phyloP scores from a whole-genome alignment of 1,284 basidiomycete species.

The Pulveroboletus sp. region DNA sequence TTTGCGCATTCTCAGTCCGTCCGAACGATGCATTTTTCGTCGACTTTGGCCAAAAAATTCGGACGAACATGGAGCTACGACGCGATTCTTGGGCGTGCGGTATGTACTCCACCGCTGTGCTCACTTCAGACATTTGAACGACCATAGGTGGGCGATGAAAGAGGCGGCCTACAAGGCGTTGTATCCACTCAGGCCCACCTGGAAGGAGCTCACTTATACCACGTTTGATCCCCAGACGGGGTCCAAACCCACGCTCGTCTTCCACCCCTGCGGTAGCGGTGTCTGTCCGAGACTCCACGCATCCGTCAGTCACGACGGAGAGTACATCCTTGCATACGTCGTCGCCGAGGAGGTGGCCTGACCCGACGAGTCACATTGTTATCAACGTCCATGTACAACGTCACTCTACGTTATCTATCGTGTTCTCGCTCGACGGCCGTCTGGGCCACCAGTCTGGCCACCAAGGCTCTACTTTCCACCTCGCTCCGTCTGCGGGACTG shows the following conservation, averaged over 20 bases:
- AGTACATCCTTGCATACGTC: constrained; percentile 78
- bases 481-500: constrained; percentile 32
- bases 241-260: constrained; percentile 55
- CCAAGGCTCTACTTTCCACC: constrained; percentile 54
- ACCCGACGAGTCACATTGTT: neutral
- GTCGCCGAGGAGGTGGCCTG: constrained; percentile 50
- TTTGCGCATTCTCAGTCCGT: constrained; percentile 61
- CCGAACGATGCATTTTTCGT: constrained; percentile 51
- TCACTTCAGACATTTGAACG: neutral
- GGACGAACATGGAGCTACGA: constrained; percentile 7
- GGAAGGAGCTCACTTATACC: constrained; percentile 73
- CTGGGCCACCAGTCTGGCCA: constrained; percentile 74
- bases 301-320: constrained; percentile 84
- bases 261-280: constrained; percentile 38
- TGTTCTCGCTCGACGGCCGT: constrained; percentile 18
- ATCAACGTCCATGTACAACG: constrained; percentile 4
- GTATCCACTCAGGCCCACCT: constrained; percentile 67
- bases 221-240: constrained; percentile 35
- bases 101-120: constrained; percentile 29
- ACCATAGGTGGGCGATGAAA: constrained; percentile 78
- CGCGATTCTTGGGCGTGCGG: constrained; percentile 68
- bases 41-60: constrained; percentile 31
- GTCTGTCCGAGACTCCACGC: constrained; percentile 48
- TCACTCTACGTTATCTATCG: constrained; percentile 26
- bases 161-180: constrained; percentile 91